Base-by-base conservation (phyloP, 2,329 filamentous ascomycete species). In the Fusarium xylarioides region DNA sequence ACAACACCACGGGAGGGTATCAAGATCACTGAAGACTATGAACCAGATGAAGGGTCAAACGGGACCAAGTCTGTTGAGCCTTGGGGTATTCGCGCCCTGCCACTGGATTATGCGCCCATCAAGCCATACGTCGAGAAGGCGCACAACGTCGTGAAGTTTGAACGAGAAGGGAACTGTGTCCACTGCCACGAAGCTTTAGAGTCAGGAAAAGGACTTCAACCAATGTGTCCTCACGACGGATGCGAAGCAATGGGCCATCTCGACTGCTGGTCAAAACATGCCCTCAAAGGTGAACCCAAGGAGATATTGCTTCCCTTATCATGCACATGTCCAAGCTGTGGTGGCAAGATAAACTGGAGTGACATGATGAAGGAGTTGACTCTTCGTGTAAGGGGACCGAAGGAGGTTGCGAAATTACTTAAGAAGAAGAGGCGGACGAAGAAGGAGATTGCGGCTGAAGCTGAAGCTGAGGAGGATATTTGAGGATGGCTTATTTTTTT, bases 281-380 rank as follows among this genome's bases (percentile, higher is more conserved):
- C 90, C 4, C 81, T 91, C 5, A 78, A 75, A 2, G 68, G 77
- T 2, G 80, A 83, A 7, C 78, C 77, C 0, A 76, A 79, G 0
- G 81, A 83, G 7, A 81, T 84, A 7, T 76, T 97, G 4, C 78
- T 97, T 3, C 95, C 95, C 0, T 85, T 88, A 4, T 79, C 85
- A 38, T 95, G 94, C 5, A 81, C 77, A 5, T 98, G 95, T 82
- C 94, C 94, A 0, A 83, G 83, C 26, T 98, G 95, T 78, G 82
- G 86, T 2, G 84, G 85, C 0, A 81, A 85, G 9, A 82, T 95
- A 4, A 80, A 85, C 56, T 98, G 95, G 95, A 85, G 86, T 0
- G 89, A 92, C 53, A 89, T 98, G 83, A 92, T 97, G 84, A 95
- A 91, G 79, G 95, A 97, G 79, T 82, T 97, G 75, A 96, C 88